These are phyloP conservation scores for Colletotrichum liaoningense DNA, from an alignment of 2,329 filamentous ascomycete species.

Conservation along the genomic window DNA sequence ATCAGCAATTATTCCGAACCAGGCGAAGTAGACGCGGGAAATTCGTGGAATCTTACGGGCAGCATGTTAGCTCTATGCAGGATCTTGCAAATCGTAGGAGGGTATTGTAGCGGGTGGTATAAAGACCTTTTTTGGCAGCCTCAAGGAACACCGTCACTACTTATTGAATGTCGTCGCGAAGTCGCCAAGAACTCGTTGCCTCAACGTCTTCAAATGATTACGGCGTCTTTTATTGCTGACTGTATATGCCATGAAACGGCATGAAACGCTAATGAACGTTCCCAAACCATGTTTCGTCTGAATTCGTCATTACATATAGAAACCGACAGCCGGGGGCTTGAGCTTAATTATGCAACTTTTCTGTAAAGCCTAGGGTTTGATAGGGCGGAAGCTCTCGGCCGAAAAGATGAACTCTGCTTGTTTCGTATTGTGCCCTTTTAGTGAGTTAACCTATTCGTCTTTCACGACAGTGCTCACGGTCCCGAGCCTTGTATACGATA, in stretches of 20 bases:
- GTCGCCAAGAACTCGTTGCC: not conserved
- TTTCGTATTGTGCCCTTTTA: not conserved
- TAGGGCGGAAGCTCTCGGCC: not conserved
- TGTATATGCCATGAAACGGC: constrained; percentile 15
- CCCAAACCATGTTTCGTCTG: constrained; percentile 21
- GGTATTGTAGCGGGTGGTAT: not conserved
- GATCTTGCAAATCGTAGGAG: not conserved
- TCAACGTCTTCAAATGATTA: not conserved
- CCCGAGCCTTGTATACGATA: no score
- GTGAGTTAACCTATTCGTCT: not conserved
- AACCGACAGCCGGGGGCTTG: not conserved
- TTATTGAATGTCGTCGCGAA: not conserved
- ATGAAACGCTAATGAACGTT: constrained; percentile 17
- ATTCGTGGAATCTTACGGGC: not conserved
- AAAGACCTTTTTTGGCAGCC: not conserved
- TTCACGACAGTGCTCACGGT: not conserved
- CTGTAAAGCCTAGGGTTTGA: not conserved
- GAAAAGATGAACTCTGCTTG: not conserved
- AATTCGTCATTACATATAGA: not conserved
- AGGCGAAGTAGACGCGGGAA: not conserved
- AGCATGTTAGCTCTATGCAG: not conserved
- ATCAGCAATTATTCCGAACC: not conserved
- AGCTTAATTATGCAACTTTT: not conserved
- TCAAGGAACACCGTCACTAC: not conserved
- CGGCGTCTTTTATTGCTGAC: not conserved